Evolutionary conservation across 129 eudicot species (phyloP).

Genomic region (Artemisia tridentata): DNA sequence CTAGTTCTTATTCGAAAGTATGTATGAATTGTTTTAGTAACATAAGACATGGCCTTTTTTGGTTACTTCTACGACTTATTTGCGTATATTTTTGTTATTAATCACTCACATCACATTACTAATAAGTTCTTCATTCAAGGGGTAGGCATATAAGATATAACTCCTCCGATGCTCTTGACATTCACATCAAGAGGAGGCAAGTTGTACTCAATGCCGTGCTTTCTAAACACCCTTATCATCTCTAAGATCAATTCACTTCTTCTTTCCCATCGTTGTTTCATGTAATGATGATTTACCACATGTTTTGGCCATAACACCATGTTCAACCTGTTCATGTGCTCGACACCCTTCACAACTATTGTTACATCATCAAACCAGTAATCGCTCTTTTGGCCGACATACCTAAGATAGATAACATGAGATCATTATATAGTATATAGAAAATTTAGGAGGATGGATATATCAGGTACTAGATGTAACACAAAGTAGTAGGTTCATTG

Average conservation of each 20-base stretch:
- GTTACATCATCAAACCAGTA: conserved; percentile 10
- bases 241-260: conserved; percentile 18
- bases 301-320: conserved; percentile 22
- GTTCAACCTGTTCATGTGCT: conserved; percentile 10
- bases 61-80: not conserved
- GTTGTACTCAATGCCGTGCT: conserved; percentile 4
- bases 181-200: conserved; percentile 15
- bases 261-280: conserved; percentile 22
- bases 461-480: too few relatives aligned
- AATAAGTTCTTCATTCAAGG: not conserved
- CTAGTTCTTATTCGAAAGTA: too few relatives aligned
- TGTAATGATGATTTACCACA: conserved; percentile 18
- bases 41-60: conserved; percentile 22
- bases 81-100: not conserved
- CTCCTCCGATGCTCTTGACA: not conserved
- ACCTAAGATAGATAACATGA: conserved; percentile 8
- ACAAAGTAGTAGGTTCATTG: too few relatives aligned
- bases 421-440: not conserved
- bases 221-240: conserved; percentile 12
- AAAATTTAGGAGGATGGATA: not conserved
- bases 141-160: not conserved
- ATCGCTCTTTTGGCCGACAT: conserved; percentile 11
- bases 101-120: not conserved
- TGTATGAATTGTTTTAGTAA: not conserved
- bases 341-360: conserved; percentile 10